These are phyloP conservation scores for Oryza australiensis DNA, from an alignment of 176 grass and related monocot genomes.

Conservation along the genomic window DNA sequence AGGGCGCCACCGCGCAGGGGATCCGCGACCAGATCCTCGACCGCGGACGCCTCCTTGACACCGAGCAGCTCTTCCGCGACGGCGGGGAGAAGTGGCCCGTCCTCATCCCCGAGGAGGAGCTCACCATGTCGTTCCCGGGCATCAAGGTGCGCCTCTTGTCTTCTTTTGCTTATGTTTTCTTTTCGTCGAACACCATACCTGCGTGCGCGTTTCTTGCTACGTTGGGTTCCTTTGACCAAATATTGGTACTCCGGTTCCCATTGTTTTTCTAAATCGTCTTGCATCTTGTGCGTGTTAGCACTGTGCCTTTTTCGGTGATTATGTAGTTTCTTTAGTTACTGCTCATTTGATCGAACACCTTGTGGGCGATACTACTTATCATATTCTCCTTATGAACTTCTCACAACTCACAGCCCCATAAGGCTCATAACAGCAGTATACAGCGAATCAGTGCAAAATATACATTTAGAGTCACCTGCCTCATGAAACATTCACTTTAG, in stretches of 20 bases:
- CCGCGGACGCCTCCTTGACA: constrained; percentile 73
- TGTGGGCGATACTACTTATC: background rate
- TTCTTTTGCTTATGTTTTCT: background rate
- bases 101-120: constrained; percentile 79
- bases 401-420: background rate
- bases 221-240: background rate
- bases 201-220: background rate
- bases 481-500: too few species aligned
- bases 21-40: constrained; percentile 81
- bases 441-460: background rate
- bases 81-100: constrained; percentile 86
- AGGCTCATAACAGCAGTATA: background rate
- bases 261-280: background rate
- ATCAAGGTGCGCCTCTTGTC: constrained; percentile 54
- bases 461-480: too few species aligned
- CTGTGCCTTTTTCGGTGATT: background rate
- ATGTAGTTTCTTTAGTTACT: background rate
- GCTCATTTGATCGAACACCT: background rate
- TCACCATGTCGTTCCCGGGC: constrained; percentile 69
- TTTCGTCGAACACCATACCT: constrained; percentile 43
- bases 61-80: constrained; percentile 85
- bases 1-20: constrained; percentile 64
- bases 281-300: background rate
- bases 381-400: background rate
- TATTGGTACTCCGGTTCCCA: background rate